Evolutionary conservation across 768 basidiomycete species (phyloP), one percentile per base, ranked within the genome.

Genomic region (Mycena albidolilacea): DNA sequence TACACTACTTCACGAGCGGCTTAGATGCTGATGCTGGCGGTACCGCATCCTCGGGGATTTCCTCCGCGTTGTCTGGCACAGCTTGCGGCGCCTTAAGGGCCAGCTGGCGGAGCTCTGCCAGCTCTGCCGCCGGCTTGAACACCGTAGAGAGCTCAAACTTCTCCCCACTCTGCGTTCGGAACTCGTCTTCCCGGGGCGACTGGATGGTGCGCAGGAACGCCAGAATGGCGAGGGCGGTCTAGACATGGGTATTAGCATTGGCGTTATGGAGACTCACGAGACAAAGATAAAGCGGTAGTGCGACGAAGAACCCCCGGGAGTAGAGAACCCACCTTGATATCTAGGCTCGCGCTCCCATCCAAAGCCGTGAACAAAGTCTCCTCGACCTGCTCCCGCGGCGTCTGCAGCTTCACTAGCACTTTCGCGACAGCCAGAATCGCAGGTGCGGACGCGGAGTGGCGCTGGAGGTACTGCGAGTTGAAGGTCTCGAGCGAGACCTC

Each of bases 391-490:
- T 87, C 87, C 46, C 80, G 75, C 10, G 90, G 84, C 0, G 87
- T 80, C 4, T 85, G 84, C 57, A 95, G 81, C 7, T 79, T 74
- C 1, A 79, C 84, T 15, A 87, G 82, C 1, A 86, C 94, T 77
- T 87, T 86, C 7, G 95, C 95, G 52, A 85, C 86, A 4, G 90
- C 92, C 8, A 97, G 81, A 43, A 93, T 83, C 0, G 90, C 90
- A 2, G 80, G 73, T 0, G 90, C 85, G 11, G 87, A 87, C 0
- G 81, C 76, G 0, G 90, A 82, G 71, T 93, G 87, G 17, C 78
- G 84, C 78, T 97, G 93, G 14, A 96, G 86, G 80, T 92, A 96
- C 72, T 94, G 90, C 19, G 91, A 88, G 78, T 94, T 96, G 84
- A 87, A 93, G 0, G 87, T 87, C 52, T 93, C 90, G n/a, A 90